These are phyloP conservation scores for Aspergillus sp. DNA, from an alignment of 2,329 filamentous ascomycete species.

Conservation along the genomic window DNA sequence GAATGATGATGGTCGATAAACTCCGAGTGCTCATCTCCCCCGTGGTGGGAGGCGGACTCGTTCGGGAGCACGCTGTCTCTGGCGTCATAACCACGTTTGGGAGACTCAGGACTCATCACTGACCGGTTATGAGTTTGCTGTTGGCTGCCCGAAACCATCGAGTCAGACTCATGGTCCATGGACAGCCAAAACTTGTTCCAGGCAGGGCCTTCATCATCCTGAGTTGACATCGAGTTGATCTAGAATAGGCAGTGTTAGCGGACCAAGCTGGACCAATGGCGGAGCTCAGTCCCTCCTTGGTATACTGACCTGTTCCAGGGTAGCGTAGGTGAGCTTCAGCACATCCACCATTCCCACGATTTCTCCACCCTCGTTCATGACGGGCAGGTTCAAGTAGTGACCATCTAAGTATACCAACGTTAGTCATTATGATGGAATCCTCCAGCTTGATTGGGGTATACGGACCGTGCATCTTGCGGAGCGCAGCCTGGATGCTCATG, in stretches of 20 bases:
- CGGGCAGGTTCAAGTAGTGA: conserved; percentile 95
- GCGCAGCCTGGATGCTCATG: conserved; percentile 97
- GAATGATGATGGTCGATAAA: conserved; percentile 58
- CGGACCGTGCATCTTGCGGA: conserved; percentile 98
- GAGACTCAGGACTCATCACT: conserved; percentile 76
- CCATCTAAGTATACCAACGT: conserved; percentile 63
- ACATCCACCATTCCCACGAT: conserved; percentile 99
- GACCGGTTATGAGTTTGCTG: conserved; percentile 70
- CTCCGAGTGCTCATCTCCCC: conserved; percentile 75
- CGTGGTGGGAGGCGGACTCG: conserved; percentile 92
- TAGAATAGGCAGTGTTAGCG: conserved; percentile 31
- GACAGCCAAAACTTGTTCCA: conserved; percentile 99
- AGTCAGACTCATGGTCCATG: conserved; percentile 91
- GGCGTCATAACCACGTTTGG: conserved; percentile 62
- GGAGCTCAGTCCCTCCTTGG: neutral
- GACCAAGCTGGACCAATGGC: neutral
- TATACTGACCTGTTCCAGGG: conserved; percentile 77
- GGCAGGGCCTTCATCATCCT: conserved; percentile 88
- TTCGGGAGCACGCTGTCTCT: conserved; percentile 86
- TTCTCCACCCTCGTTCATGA: conserved; percentile 96
- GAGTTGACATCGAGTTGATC: conserved; percentile 86
- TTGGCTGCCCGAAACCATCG: conserved; percentile 86
- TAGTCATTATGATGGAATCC: neutral
- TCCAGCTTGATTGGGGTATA: conserved; percentile 13
- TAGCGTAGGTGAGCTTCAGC: conserved; percentile 95